A percentile compares a stretch with the other conserved stretches of the same genome.
These are phyloP conservation scores for Plasmodium ovale DNA, from an alignment of 169 alveolate genomes.

Conservation along the genomic window DNA sequence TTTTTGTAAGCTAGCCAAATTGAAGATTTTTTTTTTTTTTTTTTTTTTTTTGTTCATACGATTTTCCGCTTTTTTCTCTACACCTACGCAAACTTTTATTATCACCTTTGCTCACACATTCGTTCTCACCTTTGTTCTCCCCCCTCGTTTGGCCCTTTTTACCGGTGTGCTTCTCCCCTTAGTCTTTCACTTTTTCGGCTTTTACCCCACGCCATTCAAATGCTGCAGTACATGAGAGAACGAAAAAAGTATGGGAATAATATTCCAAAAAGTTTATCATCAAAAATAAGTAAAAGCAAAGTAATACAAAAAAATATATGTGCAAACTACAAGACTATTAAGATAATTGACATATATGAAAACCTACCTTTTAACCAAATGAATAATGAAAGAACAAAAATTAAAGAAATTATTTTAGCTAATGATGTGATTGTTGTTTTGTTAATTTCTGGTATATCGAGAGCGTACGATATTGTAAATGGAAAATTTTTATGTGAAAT, in stretches of 20 bases:
- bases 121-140: neutral
- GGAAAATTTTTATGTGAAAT: constrained; percentile 21
- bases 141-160: neutral
- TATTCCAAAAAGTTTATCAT: constrained; percentile 59
- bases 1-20: too few relatives aligned
- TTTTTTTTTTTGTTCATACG: too few relatives aligned
- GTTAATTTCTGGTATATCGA: constrained; percentile 80
- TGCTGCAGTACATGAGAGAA: constrained; percentile 72
- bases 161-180: neutral
- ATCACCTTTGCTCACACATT: too few relatives aligned
- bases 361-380: constrained; percentile 79
- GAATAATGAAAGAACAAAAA: constrained; percentile 73
- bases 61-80: too few relatives aligned
- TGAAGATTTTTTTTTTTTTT: too few relatives aligned
- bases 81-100: too few relatives aligned
- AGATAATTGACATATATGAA: constrained; percentile 77
- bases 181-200: too few relatives aligned
- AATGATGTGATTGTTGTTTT: constrained; percentile 81
- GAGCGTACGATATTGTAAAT: constrained; percentile 80
- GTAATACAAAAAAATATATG: constrained; percentile 40
- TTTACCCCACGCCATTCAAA: too few relatives aligned
- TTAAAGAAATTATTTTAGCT: constrained; percentile 82
- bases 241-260: constrained; percentile 62
- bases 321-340: constrained; percentile 49
- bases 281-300: constrained; percentile 68